Evolutionary conservation across 306 rosid genomes (phyloP).

Genomic region (Dryas octopetala): DNA sequence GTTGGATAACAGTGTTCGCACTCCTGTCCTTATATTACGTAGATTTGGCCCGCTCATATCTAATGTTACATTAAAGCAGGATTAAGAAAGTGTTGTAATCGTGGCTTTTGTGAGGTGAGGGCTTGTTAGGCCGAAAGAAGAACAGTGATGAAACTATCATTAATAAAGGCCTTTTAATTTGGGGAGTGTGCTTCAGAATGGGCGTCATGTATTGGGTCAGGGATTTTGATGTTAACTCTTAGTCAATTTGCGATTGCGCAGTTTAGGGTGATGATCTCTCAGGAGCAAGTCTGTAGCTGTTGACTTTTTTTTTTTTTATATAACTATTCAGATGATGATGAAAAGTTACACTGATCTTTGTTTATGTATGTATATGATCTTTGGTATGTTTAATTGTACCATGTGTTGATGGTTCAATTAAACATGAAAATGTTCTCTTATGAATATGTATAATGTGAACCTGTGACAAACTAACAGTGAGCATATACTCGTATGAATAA

Average conservation of each 20-base stretch:
- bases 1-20: conserved; percentile 21
- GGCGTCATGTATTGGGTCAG: conserved; percentile 15
- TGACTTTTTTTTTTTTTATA: not conserved
- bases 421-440: not conserved
- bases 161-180: conserved; percentile 20
- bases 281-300: not conserved
- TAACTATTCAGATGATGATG: conserved; percentile 13
- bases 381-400: not conserved
- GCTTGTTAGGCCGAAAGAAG: conserved; percentile 22
- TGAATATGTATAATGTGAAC: not conserved
- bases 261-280: not conserved
- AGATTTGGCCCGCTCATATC: conserved; percentile 17
- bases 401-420: not conserved
- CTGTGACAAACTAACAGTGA: not conserved
- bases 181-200: conserved; percentile 10
- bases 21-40: conserved; percentile 12
- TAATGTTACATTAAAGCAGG: conserved; percentile 10
- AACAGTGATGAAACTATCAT: conserved; percentile 11
- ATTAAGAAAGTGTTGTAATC: conserved; percentile 14
- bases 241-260: not conserved
- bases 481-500: too few relatives aligned
- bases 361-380: not conserved
- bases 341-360: not conserved
- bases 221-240: conserved; percentile 8
- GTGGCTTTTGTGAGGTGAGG: conserved; percentile 3